Percentiles rank a stretch among this genome's conserved stretches.
Evolutionary conservation across 2,329 filamentous ascomycete species (phyloP).

Genomic region (Aureobasidium sp.): DNA sequence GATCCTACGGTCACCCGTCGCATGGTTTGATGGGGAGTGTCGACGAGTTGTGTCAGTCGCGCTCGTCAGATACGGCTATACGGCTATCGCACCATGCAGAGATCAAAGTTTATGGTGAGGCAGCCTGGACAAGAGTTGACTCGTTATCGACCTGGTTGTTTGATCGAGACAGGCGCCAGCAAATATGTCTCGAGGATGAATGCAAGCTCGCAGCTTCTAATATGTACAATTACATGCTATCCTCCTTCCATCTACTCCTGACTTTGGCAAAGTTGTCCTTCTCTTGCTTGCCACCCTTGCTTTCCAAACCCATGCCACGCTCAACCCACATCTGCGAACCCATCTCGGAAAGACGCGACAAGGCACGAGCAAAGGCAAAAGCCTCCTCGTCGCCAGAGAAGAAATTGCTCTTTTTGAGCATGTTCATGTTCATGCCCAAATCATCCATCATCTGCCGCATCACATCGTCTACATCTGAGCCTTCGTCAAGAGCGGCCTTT

Average conservation of each 20-base stretch:
- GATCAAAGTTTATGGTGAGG: too few species aligned
- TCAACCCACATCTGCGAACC: constrained; percentile 93
- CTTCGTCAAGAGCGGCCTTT: constrained; percentile 23
- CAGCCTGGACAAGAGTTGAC: too few species aligned
- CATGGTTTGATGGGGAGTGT: too few species aligned
- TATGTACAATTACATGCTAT: constrained; percentile 61
- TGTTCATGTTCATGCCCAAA: constrained; percentile 73
- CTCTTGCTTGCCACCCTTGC: constrained; percentile 57
- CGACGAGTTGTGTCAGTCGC: too few species aligned
- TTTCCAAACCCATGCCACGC: constrained; percentile 59
- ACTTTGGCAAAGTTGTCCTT: constrained; percentile 59
- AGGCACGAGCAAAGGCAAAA: constrained; percentile 87
- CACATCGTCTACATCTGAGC: constrained; percentile 53
- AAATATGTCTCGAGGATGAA: not conserved
- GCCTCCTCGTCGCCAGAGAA: constrained; percentile 94
- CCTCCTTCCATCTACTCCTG: constrained; percentile 61
- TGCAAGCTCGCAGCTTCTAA: too few species aligned
- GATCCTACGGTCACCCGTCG: too few species aligned
- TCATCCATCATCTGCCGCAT: constrained; percentile 84
- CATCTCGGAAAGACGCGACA: constrained; percentile 85
- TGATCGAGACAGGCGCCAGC: too few species aligned
- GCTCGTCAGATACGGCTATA: too few species aligned
- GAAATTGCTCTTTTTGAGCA: constrained; percentile 76
- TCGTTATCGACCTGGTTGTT: too few species aligned
- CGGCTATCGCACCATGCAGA: too few species aligned